Evolutionary conservation across 371 early-diverging fungal species (phyloP).

Genomic region (Capniomyces stellatus): DNA sequence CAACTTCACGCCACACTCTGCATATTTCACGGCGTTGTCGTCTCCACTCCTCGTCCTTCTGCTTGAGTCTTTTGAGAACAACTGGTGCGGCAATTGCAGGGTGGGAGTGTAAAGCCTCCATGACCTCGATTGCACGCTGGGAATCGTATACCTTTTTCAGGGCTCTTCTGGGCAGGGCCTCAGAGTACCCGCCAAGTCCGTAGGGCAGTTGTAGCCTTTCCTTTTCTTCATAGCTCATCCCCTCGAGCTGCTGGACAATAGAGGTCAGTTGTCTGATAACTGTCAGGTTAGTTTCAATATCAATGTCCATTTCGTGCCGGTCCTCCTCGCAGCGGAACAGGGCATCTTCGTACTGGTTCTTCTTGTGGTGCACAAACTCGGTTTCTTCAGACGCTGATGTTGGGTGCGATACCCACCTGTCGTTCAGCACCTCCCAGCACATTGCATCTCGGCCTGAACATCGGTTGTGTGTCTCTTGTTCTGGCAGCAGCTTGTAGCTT

Average conservation of each 20-base stretch:
- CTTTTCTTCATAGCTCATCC: constrained; percentile 70
- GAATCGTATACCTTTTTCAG: constrained; percentile 83
- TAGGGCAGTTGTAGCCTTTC: constrained; percentile 43
- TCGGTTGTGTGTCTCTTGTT: constrained; percentile 11
- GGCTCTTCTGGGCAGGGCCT: constrained; percentile 71
- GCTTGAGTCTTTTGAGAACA: constrained; percentile 87
- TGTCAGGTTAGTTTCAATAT: constrained; percentile 83
- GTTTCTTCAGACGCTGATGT: constrained; percentile 91
- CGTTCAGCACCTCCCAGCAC: constrained; percentile 86
- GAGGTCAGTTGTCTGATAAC: constrained; percentile 85
- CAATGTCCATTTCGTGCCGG: constrained; percentile 93
- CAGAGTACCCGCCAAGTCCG: constrained; percentile 65
- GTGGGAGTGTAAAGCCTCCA: constrained; percentile 80
- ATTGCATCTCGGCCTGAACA: constrained; percentile 84
- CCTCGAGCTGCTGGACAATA: constrained; percentile 48
- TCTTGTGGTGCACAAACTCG: constrained; percentile 81
- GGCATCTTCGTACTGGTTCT: constrained; percentile 89
- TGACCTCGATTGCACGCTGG: constrained; percentile 71
- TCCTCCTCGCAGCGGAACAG: constrained; percentile 96
- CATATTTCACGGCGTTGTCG: constrained; percentile 65
- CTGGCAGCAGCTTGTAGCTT: constrained; percentile 24
- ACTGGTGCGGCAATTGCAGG: constrained; percentile 90
- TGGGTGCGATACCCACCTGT: constrained; percentile 88
- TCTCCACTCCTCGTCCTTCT: constrained; percentile 96
- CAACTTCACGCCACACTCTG: constrained; percentile 91